Conservation (phyloP, 2,329 filamentous ascomycete species). For the Apiospora rasikravindrae region DNA sequence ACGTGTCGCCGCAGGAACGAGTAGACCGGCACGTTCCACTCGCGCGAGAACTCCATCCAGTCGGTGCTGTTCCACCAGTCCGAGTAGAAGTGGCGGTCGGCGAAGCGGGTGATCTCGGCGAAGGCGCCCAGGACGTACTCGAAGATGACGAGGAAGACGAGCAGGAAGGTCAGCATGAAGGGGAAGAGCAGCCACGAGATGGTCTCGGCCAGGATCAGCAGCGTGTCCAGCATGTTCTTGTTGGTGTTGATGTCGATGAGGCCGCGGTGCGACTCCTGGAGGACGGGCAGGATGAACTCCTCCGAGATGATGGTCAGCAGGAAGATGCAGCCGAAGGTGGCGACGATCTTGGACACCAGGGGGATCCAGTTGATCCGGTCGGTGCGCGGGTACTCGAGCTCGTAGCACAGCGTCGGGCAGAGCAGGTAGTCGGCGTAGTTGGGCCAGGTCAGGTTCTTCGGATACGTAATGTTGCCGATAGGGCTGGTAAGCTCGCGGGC, state of each 20-base stretch:
- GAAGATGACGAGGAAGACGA: slow-evolving; percentile 98
- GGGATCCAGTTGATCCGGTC: slow-evolving; percentile 77
- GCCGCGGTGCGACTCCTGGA: slow-evolving; percentile 69
- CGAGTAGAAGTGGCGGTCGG: slow-evolving; percentile 90
- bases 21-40: slow-evolving; percentile 98
- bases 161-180: slow-evolving; percentile 93
- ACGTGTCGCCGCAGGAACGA: slow-evolving; percentile 94
- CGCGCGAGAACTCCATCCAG: slow-evolving; percentile 93
- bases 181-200: slow-evolving; percentile 93
- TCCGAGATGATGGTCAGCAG: slow-evolving; percentile 89
- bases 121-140: slow-evolving; percentile 95
- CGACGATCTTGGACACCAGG: slow-evolving; percentile 82
- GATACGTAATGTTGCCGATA: slow-evolving; percentile 87
- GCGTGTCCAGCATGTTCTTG: slow-evolving; percentile 63
- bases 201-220: slow-evolving; percentile 84
- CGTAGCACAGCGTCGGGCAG: slow-evolving; percentile 96
- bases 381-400: slow-evolving; percentile 91
- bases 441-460: slow-evolving; percentile 78
- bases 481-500: slow-evolving; percentile 91
- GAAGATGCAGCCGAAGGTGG: slow-evolving; percentile 96
- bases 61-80: slow-evolving; percentile 81
- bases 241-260: slow-evolving; percentile 44
- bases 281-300: slow-evolving; percentile 92
- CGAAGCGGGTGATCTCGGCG: slow-evolving; percentile 92
- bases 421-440: slow-evolving; percentile 90